Conservation (phyloP, 208 protist species). For the Leishmania martiniquensis region DNA sequence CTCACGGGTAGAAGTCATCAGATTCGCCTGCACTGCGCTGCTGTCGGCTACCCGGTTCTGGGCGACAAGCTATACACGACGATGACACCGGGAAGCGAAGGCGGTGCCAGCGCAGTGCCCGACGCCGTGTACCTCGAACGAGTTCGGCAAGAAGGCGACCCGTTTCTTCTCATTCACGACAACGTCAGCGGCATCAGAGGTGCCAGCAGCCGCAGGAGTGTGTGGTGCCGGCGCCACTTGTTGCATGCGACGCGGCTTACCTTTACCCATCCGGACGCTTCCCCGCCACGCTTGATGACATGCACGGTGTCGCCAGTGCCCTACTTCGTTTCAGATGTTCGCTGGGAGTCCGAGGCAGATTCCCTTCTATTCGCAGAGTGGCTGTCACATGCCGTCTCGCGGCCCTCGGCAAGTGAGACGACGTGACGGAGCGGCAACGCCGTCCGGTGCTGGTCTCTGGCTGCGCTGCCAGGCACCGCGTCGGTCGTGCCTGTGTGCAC, state of each 20-base stretch:
- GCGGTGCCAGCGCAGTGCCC: conserved; percentile 39
- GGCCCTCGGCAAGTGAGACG: too few relatives aligned
- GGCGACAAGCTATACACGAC: conserved; percentile 86
- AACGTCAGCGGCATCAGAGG: not conserved
- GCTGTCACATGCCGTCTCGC: conserved; percentile 7
- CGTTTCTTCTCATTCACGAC: conserved; percentile 3
- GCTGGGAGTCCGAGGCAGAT: conserved; percentile 8
- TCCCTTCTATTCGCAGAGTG: not conserved
- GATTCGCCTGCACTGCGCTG: conserved; percentile 81
- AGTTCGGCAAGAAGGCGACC: conserved; percentile 30
- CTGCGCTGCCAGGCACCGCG: not conserved
- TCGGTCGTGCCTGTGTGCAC: not conserved
- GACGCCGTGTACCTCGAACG: conserved; percentile 76
- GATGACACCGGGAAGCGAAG: conserved; percentile 33
- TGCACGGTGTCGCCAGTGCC: conserved; percentile 34
- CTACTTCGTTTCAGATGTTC: conserved; percentile 56
- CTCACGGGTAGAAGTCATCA: conserved; percentile 90
- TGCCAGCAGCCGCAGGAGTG: not conserved
- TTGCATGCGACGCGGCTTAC: conserved; percentile 60
- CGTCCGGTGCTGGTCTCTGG: not conserved
- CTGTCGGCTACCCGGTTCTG: conserved; percentile 80
- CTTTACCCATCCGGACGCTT: conserved; percentile 48
- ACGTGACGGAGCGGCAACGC: not conserved
- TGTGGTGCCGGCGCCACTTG: conserved; percentile 58
- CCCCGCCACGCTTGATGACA: conserved; percentile 10